phyloP scores from a whole-genome alignment of 2,329 filamentous ascomycete species.

The Fusarium floridanum region DNA sequence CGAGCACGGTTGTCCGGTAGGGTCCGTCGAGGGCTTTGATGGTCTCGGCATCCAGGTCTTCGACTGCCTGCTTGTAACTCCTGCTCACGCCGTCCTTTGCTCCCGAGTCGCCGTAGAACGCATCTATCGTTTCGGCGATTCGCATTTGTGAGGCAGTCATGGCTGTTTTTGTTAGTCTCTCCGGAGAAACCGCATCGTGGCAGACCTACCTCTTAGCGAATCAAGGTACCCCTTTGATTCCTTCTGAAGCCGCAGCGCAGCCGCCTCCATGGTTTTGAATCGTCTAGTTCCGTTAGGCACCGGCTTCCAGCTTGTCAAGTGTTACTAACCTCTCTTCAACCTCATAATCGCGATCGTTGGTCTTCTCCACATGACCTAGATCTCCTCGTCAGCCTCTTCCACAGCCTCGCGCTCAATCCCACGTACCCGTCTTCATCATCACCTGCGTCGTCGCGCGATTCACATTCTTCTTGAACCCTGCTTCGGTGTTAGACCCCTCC shows the following conservation, averaged over 20 bases:
- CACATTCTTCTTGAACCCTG: slow-evolving; percentile 85
- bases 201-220: slow-evolving; percentile 80
- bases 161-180: slow-evolving; percentile 64
- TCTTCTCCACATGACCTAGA: slow-evolving; percentile 94
- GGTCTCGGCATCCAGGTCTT: slow-evolving; percentile 96
- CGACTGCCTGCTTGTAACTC: slow-evolving; percentile 98
- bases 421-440: slow-evolving; percentile 97
- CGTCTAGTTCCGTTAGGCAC: slow-evolving; percentile 68
- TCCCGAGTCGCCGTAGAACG: slow-evolving; percentile 97
- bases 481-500: slow-evolving; percentile 48
- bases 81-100: slow-evolving; percentile 94
- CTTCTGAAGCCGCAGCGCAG: slow-evolving; percentile 91
- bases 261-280: slow-evolving; percentile 97
- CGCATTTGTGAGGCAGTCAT: slow-evolving; percentile 99
- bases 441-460: slow-evolving; percentile 99
- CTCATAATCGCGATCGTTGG: slow-evolving; percentile 98
- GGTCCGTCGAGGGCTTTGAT: slow-evolving; percentile 98
- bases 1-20: slow-evolving; percentile 92
- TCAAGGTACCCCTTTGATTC: slow-evolving; percentile 99
- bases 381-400: slow-evolving; percentile 22
- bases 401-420: background rate
- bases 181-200: background rate
- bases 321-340: slow-evolving; percentile 84
- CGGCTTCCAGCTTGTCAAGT: background rate
- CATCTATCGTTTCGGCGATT: slow-evolving; percentile 98